Percentiles rank a stretch among this genome's conserved stretches.
phyloP scores from a whole-genome alignment of 179 eudicot species.

The Patellifolia procumbens region DNA sequence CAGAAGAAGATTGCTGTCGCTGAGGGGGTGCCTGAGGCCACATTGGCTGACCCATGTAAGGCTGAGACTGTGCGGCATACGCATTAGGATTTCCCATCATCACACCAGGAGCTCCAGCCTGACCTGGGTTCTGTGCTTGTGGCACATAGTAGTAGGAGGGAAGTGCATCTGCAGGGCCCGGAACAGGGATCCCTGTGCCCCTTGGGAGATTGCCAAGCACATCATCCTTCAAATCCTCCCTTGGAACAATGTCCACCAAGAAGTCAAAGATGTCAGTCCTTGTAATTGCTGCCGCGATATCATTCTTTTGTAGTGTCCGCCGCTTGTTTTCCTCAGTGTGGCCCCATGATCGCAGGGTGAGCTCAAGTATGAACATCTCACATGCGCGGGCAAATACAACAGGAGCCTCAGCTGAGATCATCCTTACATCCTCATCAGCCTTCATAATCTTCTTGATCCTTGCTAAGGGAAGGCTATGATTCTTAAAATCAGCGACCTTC shows the following conservation, averaged over 20 bases:
- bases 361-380: conserved; percentile 62
- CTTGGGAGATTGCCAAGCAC: conserved; percentile 39
- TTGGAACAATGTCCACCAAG: conserved; percentile 63
- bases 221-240: conserved; percentile 71
- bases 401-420: conserved; percentile 77
- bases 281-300: conserved; percentile 67
- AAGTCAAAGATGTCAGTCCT: conserved; percentile 72
- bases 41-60: conserved; percentile 51
- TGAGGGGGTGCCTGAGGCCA: conserved; percentile 49
- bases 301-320: conserved; percentile 66
- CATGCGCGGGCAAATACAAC: conserved; percentile 63
- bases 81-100: conserved; percentile 52
- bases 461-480: conserved; percentile 65
- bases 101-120: conserved; percentile 45
- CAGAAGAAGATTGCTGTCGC: conserved; percentile 47
- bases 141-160: conserved; percentile 49
- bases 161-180: conserved; percentile 46
- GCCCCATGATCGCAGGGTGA: conserved; percentile 57
- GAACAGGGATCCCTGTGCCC: conserved; percentile 37
- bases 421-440: conserved; percentile 71
- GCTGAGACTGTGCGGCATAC: conserved; percentile 40
- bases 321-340: conserved; percentile 79
- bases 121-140: conserved; percentile 33
- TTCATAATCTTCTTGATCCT: conserved; percentile 76
- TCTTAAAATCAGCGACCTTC: conserved; percentile 63